Evolutionary conservation across 257 asterid species (phyloP).

Genomic region (Mentha longifolia): DNA sequence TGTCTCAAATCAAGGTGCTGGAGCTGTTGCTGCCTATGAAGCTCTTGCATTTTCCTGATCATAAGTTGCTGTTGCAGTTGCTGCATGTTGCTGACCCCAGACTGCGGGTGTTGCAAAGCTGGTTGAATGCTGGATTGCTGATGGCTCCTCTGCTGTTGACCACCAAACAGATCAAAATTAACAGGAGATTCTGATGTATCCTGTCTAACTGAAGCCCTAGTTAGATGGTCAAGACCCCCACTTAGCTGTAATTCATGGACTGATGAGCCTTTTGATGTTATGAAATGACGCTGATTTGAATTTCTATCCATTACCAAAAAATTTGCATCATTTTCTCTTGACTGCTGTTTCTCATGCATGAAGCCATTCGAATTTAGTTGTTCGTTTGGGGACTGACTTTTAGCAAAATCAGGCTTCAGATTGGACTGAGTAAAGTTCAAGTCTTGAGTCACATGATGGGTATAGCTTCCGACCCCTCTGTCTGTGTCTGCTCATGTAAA

Average conservation of each 20-base stretch:
- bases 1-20: conserved; percentile 62
- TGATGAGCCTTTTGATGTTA: conserved; percentile 48
- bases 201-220: conserved; percentile 54
- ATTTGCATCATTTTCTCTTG: conserved; percentile 59
- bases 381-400: conserved; percentile 52
- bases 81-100: conserved; percentile 62
- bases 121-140: conserved; percentile 57
- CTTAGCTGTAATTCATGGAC: conserved; percentile 56
- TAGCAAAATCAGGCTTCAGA: conserved; percentile 52
- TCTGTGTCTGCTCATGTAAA: conserved; percentile 55
- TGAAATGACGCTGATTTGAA: conserved; percentile 46
- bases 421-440: conserved; percentile 56
- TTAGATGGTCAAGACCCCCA: conserved; percentile 52
- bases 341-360: conserved; percentile 58
- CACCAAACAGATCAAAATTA: conserved; percentile 76
- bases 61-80: conserved; percentile 71
- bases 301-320: conserved; percentile 53
- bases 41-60: conserved; percentile 72
- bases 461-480: conserved; percentile 53
- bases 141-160: conserved; percentile 64
- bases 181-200: conserved; percentile 54
- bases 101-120: conserved; percentile 59
- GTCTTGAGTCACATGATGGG: conserved; percentile 50
- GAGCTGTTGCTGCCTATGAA: conserved; percentile 66
- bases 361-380: conserved; percentile 59